These are phyloP conservation scores for Suhomyces bribrorum DNA, from an alignment of 1,139 yeast species.

Conservation along the genomic window DNA sequence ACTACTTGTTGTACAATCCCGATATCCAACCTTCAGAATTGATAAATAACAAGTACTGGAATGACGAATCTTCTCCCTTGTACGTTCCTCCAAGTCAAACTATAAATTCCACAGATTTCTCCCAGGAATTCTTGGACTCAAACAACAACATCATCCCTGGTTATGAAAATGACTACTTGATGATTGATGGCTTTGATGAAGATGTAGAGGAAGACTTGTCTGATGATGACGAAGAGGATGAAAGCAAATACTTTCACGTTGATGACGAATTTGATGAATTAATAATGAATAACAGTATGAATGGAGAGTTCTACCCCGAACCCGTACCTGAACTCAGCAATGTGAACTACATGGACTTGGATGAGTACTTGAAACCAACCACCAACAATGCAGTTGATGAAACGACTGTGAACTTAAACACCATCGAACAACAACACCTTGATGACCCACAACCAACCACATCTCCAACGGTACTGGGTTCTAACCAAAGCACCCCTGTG, in stretches of 20 bases:
- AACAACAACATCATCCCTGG: conserved; percentile 30
- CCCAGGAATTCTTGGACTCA: conserved; percentile 12
- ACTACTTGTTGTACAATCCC: conserved; percentile 42
- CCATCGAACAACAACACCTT: conserved; percentile 3
- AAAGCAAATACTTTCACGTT: conserved; percentile 41
- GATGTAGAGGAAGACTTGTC: conserved; percentile 53
- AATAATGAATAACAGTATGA: conserved; percentile 24
- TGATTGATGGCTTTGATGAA: conserved; percentile 37
- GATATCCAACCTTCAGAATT: conserved; percentile 48
- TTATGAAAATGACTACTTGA: conserved; percentile 37
- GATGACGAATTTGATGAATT: conserved; percentile 36
- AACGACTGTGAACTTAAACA: conserved; percentile 8
- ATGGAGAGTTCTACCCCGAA: conserved; percentile 11
- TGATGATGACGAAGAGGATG: conserved; percentile 46
- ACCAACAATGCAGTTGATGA: conserved; percentile 3
- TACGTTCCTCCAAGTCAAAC: conserved; percentile 26
- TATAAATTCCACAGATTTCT: conserved; percentile 12
- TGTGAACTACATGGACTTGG: conserved; percentile 20
- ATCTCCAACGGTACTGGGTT: not conserved
- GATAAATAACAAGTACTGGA: conserved; percentile 27
- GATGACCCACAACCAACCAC: not conserved
- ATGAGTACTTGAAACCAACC: conserved; percentile 16
- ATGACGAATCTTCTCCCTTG: conserved; percentile 26
- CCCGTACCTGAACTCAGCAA: conserved; percentile 11
- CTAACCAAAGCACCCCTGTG: not conserved